Conservation (phyloP, 2,329 filamentous ascomycete species). For the Alternaria sp. region DNA sequence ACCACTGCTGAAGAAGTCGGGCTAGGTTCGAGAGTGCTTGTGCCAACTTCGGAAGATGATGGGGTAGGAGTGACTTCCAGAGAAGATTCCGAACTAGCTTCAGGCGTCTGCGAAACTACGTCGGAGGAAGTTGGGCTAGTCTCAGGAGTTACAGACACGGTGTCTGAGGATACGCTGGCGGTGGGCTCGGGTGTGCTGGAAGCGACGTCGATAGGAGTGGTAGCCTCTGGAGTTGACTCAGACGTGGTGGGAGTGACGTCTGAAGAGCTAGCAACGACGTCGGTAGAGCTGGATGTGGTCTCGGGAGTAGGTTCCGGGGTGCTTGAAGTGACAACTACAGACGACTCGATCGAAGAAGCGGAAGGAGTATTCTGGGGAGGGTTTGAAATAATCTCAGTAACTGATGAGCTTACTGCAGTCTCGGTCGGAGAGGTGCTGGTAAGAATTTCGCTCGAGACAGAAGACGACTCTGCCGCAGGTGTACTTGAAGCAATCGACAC, state of each 20-base stretch:
- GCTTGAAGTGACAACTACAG: not conserved
- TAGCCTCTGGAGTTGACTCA: not conserved
- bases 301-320: not conserved
- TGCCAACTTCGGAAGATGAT: not conserved
- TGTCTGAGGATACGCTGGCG: not conserved
- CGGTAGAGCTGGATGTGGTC: not conserved
- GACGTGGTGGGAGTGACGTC: not conserved
- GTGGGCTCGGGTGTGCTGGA: not conserved
- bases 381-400: not conserved
- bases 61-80: not conserved
- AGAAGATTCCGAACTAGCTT: not conserved
- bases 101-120: not conserved
- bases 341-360: not conserved
- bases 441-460: not conserved
- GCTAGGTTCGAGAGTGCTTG: not conserved
- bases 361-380: constrained; percentile 7
- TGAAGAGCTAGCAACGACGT: not conserved
- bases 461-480: not conserved
- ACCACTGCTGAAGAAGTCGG: not conserved
- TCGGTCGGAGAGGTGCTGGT: not conserved
- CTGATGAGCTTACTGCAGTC: not conserved
- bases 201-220: not conserved
- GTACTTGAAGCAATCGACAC: not conserved
- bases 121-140: not conserved
- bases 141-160: not conserved